Percentiles rank a stretch among this genome's conserved stretches.
Evolutionary conservation across 108 stramenopile species (phyloP).

Genomic region (Nitzschia palea): DNA sequence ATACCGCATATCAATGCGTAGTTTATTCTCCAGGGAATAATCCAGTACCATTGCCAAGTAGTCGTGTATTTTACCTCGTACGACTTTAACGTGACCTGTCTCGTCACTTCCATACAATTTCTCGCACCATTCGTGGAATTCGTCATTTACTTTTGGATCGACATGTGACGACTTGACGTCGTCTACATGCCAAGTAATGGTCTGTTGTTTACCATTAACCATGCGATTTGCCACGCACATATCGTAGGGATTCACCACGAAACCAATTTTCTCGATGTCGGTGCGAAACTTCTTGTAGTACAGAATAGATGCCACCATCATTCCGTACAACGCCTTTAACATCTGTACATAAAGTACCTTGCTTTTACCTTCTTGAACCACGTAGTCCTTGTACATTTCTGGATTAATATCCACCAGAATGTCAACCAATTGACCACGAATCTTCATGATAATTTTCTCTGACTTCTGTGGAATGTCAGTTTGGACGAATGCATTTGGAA

Average conservation of each 20-base stretch:
- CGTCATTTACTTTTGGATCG: constrained; percentile 2
- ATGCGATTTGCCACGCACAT: constrained; percentile 28
- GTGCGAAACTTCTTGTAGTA: constrained; percentile 25
- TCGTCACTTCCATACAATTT: background rate
- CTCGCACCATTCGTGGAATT: constrained; percentile 3
- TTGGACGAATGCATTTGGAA: constrained; percentile 54
- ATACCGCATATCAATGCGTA: constrained; percentile 14
- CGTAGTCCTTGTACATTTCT: constrained; percentile 13
- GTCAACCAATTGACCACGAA: constrained; percentile 25
- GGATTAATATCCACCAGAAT: constrained; percentile 25
- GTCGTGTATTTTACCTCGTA: constrained; percentile 17
- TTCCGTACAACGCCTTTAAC: constrained; percentile 38
- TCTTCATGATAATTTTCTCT: constrained; percentile 1
- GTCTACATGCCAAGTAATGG: constrained; percentile 37
- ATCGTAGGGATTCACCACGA: constrained; percentile 37
- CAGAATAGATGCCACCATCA: constrained; percentile 20
- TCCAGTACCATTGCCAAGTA: constrained; percentile 40
- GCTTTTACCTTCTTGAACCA: constrained; percentile 22
- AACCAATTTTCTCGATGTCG: constrained; percentile 17
- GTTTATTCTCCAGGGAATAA: constrained; percentile 13
- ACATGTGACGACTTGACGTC: constrained; percentile 28
- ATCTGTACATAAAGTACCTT: constrained; percentile 20
- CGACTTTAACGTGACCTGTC: background rate
- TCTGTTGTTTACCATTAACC: constrained; percentile 36
- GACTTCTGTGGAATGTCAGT: too few relatives aligned